Base-by-base conservation (phyloP, 2,329 filamentous ascomycete species). In the Boeremia lycopersici region DNA sequence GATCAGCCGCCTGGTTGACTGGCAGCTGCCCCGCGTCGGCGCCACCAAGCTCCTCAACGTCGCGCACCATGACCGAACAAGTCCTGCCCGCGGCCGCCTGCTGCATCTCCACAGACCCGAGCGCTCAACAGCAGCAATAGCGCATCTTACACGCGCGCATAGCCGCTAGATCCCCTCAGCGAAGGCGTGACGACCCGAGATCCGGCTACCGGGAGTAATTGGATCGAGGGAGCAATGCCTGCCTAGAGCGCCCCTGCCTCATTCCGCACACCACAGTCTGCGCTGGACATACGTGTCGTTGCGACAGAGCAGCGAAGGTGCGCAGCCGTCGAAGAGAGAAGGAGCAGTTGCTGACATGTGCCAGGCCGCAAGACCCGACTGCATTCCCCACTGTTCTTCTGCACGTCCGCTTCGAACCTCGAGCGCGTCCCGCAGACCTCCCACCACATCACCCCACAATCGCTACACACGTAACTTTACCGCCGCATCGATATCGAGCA, bases 71-170 rank as follows among this genome's bases (percentile, higher is more conserved):
- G 63, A 65, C 64, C 45, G 36, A 56, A 51, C n/a, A 44, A 48
- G 6, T 44, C 31, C 11, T 44, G 47, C 47, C 48, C 54, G 48
- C 48, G 50, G 61, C 61, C 53, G 59, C 43, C 51, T 42, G 35
- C 52, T 59, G 56, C 58, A 56, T 53, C 59, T 70, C 67, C 60
- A 67, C 66, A 57, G 57, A 51, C 50, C 65, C 64, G 64, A 61
- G 60, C 34, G 48, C 65, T 69, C 71, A 74, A 74, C 70, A 72
- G 66, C 68, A 67, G 58, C 59, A 59, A 56, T 70, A 71, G 68
- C 66, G 68, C 58, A 62, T 64, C 64, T 36, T 55, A 59, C 34
- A 61, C 46, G 59, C 59, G 53, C 52, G 41, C 53, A 54, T 53
- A 60, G 50, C 54, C 56, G 51, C 42, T 49, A 34, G 43, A 23